Conservation (phyloP, 176 grass and related monocot genomes). For the Neostapfia colusana region DNA sequence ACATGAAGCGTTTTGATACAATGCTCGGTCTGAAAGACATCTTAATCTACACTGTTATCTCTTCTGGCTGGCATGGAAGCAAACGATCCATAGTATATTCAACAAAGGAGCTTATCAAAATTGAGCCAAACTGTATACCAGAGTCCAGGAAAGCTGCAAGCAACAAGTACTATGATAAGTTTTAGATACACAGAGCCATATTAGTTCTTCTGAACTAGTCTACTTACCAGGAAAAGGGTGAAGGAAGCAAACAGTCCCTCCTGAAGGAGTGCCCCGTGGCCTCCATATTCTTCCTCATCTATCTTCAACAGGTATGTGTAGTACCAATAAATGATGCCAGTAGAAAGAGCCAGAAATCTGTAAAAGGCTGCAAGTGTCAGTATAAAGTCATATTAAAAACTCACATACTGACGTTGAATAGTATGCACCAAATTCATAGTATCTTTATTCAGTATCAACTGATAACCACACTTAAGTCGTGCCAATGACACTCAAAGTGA, state of each 20-base stretch:
- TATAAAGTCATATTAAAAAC: background rate
- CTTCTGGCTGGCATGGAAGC: background rate
- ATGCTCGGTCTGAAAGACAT: slow-evolving; percentile 29
- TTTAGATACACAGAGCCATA: background rate
- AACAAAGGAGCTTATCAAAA: slow-evolving; percentile 55
- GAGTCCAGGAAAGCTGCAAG: slow-evolving; percentile 82
- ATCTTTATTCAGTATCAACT: background rate
- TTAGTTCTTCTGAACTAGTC: background rate
- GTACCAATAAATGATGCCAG: slow-evolving; percentile 81
- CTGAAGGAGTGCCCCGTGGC: slow-evolving; percentile 80
- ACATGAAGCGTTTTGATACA: slow-evolving; percentile 32
- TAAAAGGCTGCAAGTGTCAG: background rate
- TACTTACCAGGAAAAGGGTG: slow-evolving; percentile 87
- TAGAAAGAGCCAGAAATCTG: slow-evolving; percentile 81
- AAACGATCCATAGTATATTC: slow-evolving; percentile 7
- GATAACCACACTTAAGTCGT: background rate
- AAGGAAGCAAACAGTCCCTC: slow-evolving; percentile 95
- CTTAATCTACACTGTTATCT: slow-evolving; percentile 34
- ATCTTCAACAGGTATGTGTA: slow-evolving; percentile 78
- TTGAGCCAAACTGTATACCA: slow-evolving; percentile 91
- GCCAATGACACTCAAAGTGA: background rate
- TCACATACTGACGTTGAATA: background rate
- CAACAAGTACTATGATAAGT: background rate
- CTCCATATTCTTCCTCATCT: slow-evolving; percentile 93
- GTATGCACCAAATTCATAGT: background rate